Conservation (phyloP, 2,329 filamentous ascomycete species). For the Colletotrichum euphorbiae region DNA sequence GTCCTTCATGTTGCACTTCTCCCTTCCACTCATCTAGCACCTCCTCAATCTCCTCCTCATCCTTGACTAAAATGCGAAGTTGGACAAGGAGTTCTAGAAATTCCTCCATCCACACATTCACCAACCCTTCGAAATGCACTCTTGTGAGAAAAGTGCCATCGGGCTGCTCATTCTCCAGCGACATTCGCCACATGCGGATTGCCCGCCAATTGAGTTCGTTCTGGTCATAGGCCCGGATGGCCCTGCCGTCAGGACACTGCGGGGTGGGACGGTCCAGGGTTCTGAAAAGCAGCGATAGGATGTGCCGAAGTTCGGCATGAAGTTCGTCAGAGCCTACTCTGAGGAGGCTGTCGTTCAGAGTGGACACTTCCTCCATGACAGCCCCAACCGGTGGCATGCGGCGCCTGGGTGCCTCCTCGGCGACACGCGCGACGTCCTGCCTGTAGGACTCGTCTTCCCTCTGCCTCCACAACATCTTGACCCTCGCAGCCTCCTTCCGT, state of each 20-base stretch:
- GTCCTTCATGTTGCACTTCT: neutral
- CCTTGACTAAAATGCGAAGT: neutral
- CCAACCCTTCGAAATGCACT: neutral
- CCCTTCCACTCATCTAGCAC: neutral
- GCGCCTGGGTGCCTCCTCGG: neutral
- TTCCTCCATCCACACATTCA: slow-evolving; percentile 5
- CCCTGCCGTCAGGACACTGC: neutral
- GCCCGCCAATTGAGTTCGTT: neutral
- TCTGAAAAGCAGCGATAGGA: neutral
- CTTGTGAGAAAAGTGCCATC: neutral
- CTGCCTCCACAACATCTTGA: neutral
- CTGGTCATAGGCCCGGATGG: neutral
- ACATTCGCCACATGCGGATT: neutral
- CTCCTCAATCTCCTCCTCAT: neutral
- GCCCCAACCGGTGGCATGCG: neutral
- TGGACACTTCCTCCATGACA: neutral
- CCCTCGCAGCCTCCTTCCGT: neutral
- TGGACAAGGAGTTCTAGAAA: neutral
- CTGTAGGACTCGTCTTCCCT: neutral
- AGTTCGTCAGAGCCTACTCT: neutral
- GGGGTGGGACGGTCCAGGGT: neutral
- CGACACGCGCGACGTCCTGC: neutral
- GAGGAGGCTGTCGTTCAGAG: neutral
- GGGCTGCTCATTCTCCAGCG: neutral
- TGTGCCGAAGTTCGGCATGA: neutral